Evolutionary conservation across 2,329 filamentous ascomycete species (phyloP).

Genomic region (Ramichloridium luteum): DNA sequence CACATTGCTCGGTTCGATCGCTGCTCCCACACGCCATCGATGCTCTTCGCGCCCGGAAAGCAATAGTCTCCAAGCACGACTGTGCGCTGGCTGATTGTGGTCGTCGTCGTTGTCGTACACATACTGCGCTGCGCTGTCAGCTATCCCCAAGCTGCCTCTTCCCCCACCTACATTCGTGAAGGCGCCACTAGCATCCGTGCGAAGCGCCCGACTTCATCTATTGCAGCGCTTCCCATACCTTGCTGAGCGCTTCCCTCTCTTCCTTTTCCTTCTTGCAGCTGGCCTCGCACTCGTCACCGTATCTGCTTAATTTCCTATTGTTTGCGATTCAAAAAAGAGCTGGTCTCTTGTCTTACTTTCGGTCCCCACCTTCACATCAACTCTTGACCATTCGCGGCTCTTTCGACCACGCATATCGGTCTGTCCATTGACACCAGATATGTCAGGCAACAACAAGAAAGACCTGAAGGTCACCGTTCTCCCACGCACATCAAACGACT

Average conservation of each 20-base stretch:
- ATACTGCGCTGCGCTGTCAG: no score
- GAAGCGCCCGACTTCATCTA: conserved; percentile 11
- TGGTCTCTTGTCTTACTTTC: conserved; percentile 22
- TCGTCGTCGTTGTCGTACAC: not conserved
- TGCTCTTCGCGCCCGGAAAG: conserved; percentile 2
- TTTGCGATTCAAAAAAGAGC: conserved; percentile 18
- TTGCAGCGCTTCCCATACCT: conserved; percentile 2
- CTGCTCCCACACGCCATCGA: conserved; percentile 4
- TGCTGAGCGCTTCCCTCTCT: conserved; percentile 3
- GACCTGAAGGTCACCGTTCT: conserved; percentile 31
- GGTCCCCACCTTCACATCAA: conserved; percentile 10
- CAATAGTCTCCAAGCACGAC: not conserved
- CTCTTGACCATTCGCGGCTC: conserved; percentile 17
- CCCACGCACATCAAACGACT: conserved; percentile 23
- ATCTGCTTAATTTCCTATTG: conserved; percentile 12
- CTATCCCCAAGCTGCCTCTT: no score
- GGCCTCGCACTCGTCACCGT: conserved; percentile 12
- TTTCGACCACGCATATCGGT: conserved; percentile 17
- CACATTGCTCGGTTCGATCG: conserved; percentile 2
- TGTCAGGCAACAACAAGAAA: conserved; percentile 36
- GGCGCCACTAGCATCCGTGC: conserved; percentile 11
- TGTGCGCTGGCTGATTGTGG: conserved; percentile 11
- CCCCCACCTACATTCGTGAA: not conserved
- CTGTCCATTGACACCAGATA: conserved; percentile 28
- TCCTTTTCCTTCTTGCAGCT: conserved; percentile 13